Evolutionary conservation across 768 basidiomycete genomes (phyloP).

Genomic region (Coprinopsis strossmayeri): DNA sequence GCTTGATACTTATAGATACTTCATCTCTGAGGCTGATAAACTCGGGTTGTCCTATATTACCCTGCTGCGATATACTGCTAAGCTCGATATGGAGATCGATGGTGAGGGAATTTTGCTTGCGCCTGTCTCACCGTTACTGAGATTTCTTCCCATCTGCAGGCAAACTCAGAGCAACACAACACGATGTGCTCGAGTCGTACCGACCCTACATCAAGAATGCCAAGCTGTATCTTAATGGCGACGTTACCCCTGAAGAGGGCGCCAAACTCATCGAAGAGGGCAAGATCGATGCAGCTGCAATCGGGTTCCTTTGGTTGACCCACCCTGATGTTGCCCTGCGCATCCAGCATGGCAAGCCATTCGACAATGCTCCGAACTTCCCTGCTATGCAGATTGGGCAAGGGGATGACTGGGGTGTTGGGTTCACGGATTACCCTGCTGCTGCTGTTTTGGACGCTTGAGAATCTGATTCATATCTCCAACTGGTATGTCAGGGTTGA

Average conservation of each 20-base stretch:
- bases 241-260: conserved; percentile 23
- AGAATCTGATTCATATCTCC: too few species aligned
- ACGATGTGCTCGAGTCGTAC: conserved; percentile 17
- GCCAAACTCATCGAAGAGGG: conserved; percentile 25
- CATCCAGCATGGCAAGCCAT: background rate
- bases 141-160: conserved; percentile 3
- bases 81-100: conserved; percentile 5
- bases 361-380: background rate
- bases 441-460: too few species aligned
- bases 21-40: conserved; percentile 28
- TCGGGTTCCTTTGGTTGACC: conserved; percentile 29
- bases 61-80: conserved; percentile 2
- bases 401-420: background rate
- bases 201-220: conserved; percentile 16
- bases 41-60: conserved; percentile 18
- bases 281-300: conserved; percentile 28
- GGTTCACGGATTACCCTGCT: conserved; percentile 3
- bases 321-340: conserved; percentile 16
- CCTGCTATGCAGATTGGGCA: background rate
- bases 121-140: background rate
- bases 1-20: conserved; percentile 29
- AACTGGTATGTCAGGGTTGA: too few species aligned
- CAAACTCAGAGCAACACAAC: conserved; percentile 14
- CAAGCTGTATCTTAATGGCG: conserved; percentile 14
- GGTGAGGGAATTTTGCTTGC: too few species aligned